Conservation (phyloP, 495 filamentous ascomycete species). For the Aspergillus kassunensis region DNA sequence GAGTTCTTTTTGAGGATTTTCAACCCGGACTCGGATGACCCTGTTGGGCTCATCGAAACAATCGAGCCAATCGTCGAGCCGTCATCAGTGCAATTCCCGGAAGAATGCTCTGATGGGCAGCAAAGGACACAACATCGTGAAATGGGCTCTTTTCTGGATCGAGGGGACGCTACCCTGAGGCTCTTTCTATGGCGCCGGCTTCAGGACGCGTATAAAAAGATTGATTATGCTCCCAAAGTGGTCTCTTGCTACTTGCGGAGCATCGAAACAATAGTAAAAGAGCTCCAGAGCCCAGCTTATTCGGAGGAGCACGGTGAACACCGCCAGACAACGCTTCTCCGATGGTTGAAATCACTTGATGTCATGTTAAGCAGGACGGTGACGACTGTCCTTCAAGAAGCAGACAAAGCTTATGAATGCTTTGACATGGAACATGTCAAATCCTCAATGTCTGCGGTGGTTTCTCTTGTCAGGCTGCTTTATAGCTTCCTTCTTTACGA, state of each 20-base stretch:
- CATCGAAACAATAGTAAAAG: constrained; percentile 73
- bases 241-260: constrained; percentile 80
- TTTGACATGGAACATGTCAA: constrained; percentile 72
- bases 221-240: constrained; percentile 79
- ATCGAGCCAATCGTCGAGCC: constrained; percentile 89
- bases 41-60: constrained; percentile 79
- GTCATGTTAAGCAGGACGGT: constrained; percentile 66
- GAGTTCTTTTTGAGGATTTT: constrained; percentile 93
- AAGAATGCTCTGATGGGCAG: constrained; percentile 14
- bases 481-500: constrained; percentile 77
- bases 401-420: constrained; percentile 71
- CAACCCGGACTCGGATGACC: constrained; percentile 58
- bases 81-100: constrained; percentile 47
- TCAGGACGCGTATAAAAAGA: constrained; percentile 77
- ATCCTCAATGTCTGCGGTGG: constrained; percentile 63
- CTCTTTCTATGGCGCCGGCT: constrained; percentile 85
- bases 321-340: constrained; percentile 63
- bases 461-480: constrained; percentile 63
- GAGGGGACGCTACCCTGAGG: constrained; percentile 73
- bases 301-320: constrained; percentile 54
- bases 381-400: constrained; percentile 57
- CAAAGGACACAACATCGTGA: constrained; percentile 51
- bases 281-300: constrained; percentile 64
- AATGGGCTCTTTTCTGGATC: constrained; percentile 77
- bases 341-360: constrained; percentile 73